These are phyloP conservation scores for Musa itinerans DNA, from an alignment of 176 grass and related monocot genomes.

Conservation along the genomic window DNA sequence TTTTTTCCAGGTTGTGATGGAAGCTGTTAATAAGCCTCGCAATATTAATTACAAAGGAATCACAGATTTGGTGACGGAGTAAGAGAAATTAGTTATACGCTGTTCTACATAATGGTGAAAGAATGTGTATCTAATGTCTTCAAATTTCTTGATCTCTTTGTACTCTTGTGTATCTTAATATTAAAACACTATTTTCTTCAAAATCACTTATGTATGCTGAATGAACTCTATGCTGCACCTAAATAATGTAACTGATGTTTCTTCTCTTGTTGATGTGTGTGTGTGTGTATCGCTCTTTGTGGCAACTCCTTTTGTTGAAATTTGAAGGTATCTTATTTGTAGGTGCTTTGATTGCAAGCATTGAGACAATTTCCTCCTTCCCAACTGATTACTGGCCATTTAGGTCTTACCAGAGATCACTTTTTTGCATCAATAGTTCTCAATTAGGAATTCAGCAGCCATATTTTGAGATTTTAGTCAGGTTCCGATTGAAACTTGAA, in stretches of 20 bases:
- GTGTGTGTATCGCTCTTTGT: too few species aligned
- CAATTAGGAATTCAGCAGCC: too few species aligned
- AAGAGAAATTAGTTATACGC: conserved; percentile 29
- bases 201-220: background rate
- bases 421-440: too few species aligned
- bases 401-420: too few species aligned
- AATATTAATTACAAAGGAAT: conserved; percentile 88
- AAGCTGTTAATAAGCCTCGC: conserved; percentile 82
- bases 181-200: background rate
- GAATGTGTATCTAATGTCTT: background rate
- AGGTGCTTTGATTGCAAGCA: too few species aligned
- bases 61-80: conserved; percentile 94
- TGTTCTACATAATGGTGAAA: background rate
- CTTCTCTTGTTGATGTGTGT: background rate
- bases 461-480: too few species aligned
- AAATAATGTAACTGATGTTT: background rate
- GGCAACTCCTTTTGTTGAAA: background rate
- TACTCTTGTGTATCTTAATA: background rate
- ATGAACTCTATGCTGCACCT: background rate
- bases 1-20: conserved; percentile 70
- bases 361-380: too few species aligned
- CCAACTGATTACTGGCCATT: too few species aligned
- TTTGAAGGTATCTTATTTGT: background rate
- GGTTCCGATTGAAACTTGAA: too few species aligned
- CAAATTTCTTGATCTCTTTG: background rate